Evolutionary conservation across 441 rosid genomes (phyloP).

Genomic region (Adansonia gregorii): DNA sequence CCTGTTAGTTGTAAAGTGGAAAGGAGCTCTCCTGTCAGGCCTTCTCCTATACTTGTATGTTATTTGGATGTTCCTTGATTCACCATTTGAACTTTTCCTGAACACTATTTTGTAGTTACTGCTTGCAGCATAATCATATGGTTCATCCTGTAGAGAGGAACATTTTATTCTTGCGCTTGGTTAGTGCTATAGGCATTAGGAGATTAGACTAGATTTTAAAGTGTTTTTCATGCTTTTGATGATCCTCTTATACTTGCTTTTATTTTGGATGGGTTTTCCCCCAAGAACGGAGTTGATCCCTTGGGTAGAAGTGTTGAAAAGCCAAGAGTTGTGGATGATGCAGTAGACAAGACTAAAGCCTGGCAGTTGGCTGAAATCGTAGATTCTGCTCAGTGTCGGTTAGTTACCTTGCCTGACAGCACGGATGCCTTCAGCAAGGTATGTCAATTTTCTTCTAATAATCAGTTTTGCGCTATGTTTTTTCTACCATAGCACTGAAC

Average conservation of each 20-base stretch:
- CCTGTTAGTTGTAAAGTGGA: slow-evolving; percentile 80
- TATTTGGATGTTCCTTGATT: slow-evolving; percentile 18
- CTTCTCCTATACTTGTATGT: slow-evolving; percentile 72
- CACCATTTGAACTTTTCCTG: slow-evolving; percentile 6
- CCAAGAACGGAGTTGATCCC: slow-evolving; percentile 78
- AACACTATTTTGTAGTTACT: not conserved
- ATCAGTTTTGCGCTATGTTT: slow-evolving; percentile 10
- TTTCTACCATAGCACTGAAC: slow-evolving; percentile 24
- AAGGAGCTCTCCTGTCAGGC: slow-evolving; percentile 82
- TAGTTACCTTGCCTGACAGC: slow-evolving; percentile 63
- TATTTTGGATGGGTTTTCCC: slow-evolving; percentile 26
- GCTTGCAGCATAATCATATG: slow-evolving; percentile 28
- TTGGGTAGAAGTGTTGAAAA: slow-evolving; percentile 62
- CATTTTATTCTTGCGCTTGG: not conserved
- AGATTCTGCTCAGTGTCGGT: slow-evolving; percentile 62
- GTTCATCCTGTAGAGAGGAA: slow-evolving; percentile 5
- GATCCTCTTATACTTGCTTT: slow-evolving; percentile 24
- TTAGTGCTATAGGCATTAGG: too few species aligned
- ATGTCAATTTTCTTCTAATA: slow-evolving; percentile 24
- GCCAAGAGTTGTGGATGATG: slow-evolving; percentile 61
- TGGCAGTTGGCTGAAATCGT: slow-evolving; percentile 76
- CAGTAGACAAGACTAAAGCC: slow-evolving; percentile 61
- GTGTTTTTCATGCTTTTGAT: slow-evolving; percentile 12
- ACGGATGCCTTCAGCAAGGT: slow-evolving; percentile 81
- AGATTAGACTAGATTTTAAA: slow-evolving; percentile 4